These are phyloP conservation scores for Trichoderma hamatum DNA, from an alignment of 2,329 filamentous ascomycete genomes.

Conservation along the genomic window DNA sequence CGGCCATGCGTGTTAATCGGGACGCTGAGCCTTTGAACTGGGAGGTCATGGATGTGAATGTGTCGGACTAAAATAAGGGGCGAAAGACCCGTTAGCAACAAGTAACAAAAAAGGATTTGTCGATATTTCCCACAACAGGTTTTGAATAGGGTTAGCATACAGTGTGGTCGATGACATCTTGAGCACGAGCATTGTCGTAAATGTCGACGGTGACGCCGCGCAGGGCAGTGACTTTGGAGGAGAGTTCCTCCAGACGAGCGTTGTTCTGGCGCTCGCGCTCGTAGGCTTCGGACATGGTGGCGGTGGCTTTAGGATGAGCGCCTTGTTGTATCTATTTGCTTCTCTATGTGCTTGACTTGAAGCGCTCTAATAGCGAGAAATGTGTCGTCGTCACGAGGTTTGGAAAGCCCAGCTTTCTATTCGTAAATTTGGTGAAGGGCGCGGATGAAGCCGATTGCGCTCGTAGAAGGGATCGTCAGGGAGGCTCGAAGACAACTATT, in stretches of 20 bases:
- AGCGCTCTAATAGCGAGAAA: background rate
- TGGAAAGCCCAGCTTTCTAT: background rate
- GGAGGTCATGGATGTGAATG: slow-evolving; percentile 84
- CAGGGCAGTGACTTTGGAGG: slow-evolving; percentile 86
- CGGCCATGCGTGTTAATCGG: slow-evolving; percentile 86
- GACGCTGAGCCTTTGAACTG: slow-evolving; percentile 82
- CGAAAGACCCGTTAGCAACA: background rate
- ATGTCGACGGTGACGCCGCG: slow-evolving; percentile 96
- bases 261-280: slow-evolving; percentile 91
- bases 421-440: background rate
- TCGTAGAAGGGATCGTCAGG: background rate
- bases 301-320: background rate
- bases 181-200: slow-evolving; percentile 90
- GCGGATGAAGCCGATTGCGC: background rate
- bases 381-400: background rate
- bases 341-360: background rate
- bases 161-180: slow-evolving; percentile 84
- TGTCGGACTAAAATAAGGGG: slow-evolving; percentile 68
- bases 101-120: background rate
- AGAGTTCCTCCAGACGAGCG: slow-evolving; percentile 86
- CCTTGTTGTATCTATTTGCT: background rate
- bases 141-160: slow-evolving; percentile 51
- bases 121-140: background rate
- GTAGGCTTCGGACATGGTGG: slow-evolving; percentile 71
- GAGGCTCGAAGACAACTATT: background rate